phyloP scores from a whole-genome alignment of 192 early-diverging fungal species.

The Coemansia sp. region DNA sequence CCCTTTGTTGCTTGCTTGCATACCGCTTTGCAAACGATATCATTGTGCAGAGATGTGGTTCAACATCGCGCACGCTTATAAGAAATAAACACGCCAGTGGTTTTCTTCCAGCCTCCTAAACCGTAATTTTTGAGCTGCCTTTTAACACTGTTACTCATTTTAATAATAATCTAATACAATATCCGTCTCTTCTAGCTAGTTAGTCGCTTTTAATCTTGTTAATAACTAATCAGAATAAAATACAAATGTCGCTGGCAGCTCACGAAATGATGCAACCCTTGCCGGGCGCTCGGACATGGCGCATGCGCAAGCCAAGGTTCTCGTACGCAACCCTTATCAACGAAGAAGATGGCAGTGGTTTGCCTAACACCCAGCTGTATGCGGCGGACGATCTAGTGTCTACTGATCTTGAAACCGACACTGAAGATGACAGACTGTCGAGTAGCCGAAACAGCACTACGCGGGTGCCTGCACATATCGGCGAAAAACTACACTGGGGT shows the following conservation, averaged over 20 bases:
- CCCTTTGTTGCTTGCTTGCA: not conserved
- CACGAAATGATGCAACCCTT: not conserved
- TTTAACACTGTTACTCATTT: not conserved
- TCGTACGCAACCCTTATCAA: slow-evolving; percentile 6
- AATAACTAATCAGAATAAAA: no score
- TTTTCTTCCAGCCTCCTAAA: not conserved
- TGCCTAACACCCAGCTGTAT: slow-evolving; percentile 3
- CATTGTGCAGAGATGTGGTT: not conserved
- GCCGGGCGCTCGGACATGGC: slow-evolving; percentile 2
- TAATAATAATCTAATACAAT: no score
- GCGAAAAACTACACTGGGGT: not conserved
- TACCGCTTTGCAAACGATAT: not conserved
- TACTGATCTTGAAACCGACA: not conserved
- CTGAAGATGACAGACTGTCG: not conserved
- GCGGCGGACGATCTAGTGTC: slow-evolving; percentile 1
- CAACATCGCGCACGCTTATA: not conserved
- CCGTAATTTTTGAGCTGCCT: not conserved
- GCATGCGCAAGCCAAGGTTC: not conserved
- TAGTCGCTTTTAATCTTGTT: not conserved
- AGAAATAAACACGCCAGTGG: not conserved
- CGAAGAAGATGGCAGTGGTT: not conserved
- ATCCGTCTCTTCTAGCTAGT: no score
- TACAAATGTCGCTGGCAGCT: not conserved
- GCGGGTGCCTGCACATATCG: no score
- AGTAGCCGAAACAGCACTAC: not conserved